A percentile compares a stretch with the other conserved stretches of the same genome.
Conservation (phyloP, 164 flowering plant genomes). For the Malania oleifera region DNA sequence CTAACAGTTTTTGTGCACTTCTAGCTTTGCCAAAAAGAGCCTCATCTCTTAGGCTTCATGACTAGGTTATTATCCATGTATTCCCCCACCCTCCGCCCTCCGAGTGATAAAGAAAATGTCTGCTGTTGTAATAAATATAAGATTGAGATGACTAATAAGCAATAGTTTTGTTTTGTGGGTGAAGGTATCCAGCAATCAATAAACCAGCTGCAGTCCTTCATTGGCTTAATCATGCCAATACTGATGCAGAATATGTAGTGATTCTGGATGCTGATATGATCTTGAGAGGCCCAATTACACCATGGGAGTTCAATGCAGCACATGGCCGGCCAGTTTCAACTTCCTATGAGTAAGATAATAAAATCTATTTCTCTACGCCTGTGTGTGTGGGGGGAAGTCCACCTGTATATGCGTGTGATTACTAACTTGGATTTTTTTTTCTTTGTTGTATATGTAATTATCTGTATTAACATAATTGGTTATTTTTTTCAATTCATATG, state of each 20-base stretch:
- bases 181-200: slow-evolving; percentile 98
- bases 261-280: slow-evolving; percentile 99
- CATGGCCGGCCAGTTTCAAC: slow-evolving; percentile 91
- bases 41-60: too few species aligned
- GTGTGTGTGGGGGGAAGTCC: not conserved
- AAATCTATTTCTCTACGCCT: not conserved
- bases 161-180: slow-evolving; percentile 6
- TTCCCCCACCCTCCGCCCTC: too few species aligned
- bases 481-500: slow-evolving; percentile 6
- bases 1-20: too few species aligned
- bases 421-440: too few species aligned
- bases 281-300: slow-evolving; percentile 87
- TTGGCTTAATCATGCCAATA: slow-evolving; percentile 87
- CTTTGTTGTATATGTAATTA: too few species aligned
- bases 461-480: not conserved
- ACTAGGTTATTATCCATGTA: too few species aligned
- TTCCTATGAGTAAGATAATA: slow-evolving; percentile 77
- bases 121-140: too few species aligned
- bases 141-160: too few species aligned
- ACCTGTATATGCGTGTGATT: too few species aligned
- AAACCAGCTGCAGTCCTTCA: slow-evolving; percentile 96
- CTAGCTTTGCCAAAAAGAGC: too few species aligned
- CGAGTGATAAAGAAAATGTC: too few species aligned
- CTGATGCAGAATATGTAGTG: slow-evolving; percentile 88
- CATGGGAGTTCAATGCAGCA: slow-evolving; percentile 94